Percentiles rank a stretch among this genome's conserved stretches.
Evolutionary conservation across 1,139 yeast species (phyloP).

Genomic region (Suhomyces yuchorum): DNA sequence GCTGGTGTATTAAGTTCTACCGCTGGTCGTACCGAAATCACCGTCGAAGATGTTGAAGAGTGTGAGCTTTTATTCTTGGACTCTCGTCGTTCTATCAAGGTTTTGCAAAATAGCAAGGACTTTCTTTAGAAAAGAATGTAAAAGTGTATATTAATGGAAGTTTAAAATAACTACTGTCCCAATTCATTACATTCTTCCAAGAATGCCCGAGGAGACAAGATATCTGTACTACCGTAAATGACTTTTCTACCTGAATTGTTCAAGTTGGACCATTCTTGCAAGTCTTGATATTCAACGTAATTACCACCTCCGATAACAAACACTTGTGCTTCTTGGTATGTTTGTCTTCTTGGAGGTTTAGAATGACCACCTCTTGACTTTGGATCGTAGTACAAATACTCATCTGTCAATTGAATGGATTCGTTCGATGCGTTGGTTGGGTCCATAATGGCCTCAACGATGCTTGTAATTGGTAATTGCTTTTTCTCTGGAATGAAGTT

Average conservation of each 20-base stretch:
- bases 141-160: slow-evolving; percentile 8
- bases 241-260: slow-evolving; percentile 49
- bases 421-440: slow-evolving; percentile 66
- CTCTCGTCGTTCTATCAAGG: slow-evolving; percentile 79
- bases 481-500: slow-evolving; percentile 85
- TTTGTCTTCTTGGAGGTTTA: slow-evolving; percentile 83
- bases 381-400: slow-evolving; percentile 89
- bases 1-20: slow-evolving; percentile 81
- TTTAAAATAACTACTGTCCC: slow-evolving; percentile 31
- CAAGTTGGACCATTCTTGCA: slow-evolving; percentile 79
- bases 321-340: slow-evolving; percentile 78
- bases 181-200: slow-evolving; percentile 68
- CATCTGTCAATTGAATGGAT: slow-evolving; percentile 74
- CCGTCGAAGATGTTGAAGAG: slow-evolving; percentile 76
- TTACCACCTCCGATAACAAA: slow-evolving; percentile 98
- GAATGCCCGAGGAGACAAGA: slow-evolving; percentile 76
- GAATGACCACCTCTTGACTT: slow-evolving; percentile 87
- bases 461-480: slow-evolving; percentile 83
- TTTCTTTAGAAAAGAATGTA: slow-evolving; percentile 37
- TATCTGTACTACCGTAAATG: slow-evolving; percentile 84
- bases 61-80: slow-evolving; percentile 85
- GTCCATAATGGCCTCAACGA: slow-evolving; percentile 89
- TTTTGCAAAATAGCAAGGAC: slow-evolving; percentile 60
- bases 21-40: slow-evolving; percentile 71
- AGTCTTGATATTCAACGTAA: slow-evolving; percentile 87